A percentile compares a stretch with the other conserved stretches of the same genome.
phyloP scores from a whole-genome alignment of 2,329 filamentous ascomycete genomes.

The Aspergillus sp. region DNA sequence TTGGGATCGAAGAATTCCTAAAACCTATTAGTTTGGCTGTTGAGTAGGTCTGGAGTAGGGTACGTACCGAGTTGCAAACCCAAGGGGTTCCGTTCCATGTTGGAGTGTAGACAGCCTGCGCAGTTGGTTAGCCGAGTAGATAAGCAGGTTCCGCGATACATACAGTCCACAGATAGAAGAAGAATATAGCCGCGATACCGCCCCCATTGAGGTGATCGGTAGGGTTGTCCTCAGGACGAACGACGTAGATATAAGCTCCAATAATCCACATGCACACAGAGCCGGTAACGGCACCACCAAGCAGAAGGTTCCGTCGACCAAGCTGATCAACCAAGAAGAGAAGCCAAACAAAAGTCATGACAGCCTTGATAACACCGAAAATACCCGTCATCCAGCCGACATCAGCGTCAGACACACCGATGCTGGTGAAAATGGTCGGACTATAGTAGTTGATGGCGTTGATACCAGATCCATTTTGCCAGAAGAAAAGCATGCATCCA shows the following conservation, averaged over 20 bases:
- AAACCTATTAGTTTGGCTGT: slow-evolving; percentile 13
- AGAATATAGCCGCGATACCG: slow-evolving; percentile 52
- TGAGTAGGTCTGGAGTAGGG: too few relatives aligned
- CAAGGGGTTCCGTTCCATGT: slow-evolving; percentile 75
- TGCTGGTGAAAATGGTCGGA: slow-evolving; percentile 66
- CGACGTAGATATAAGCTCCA: slow-evolving; percentile 39
- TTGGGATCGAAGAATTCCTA: slow-evolving; percentile 71
- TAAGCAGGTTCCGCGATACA: too few relatives aligned
- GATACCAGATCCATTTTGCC: slow-evolving; percentile 75
- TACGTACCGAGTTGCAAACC: slow-evolving; percentile 62
- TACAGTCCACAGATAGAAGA: slow-evolving; percentile 72
- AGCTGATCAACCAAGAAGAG: slow-evolving; percentile 67
- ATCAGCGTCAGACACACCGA: slow-evolving; percentile 59
- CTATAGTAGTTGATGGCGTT: slow-evolving; percentile 78
- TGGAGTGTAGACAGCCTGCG: slow-evolving; percentile 64
- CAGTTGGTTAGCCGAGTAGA: too few relatives aligned
- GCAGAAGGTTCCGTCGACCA: slow-evolving; percentile 62
- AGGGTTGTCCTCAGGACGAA: slow-evolving; percentile 24
- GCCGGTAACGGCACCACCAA: slow-evolving; percentile 64
- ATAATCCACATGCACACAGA: slow-evolving; percentile 45
- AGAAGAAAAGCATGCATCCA: slow-evolving; percentile 72
- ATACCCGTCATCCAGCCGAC: slow-evolving; percentile 53
- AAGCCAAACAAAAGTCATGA: slow-evolving; percentile 67
- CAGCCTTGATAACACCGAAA: slow-evolving; percentile 74
- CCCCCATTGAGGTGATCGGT: slow-evolving; percentile 28